Base-by-base conservation (phyloP, 768 basidiomycete genomes). In the Pilatotrama ljubarskyi region DNA sequence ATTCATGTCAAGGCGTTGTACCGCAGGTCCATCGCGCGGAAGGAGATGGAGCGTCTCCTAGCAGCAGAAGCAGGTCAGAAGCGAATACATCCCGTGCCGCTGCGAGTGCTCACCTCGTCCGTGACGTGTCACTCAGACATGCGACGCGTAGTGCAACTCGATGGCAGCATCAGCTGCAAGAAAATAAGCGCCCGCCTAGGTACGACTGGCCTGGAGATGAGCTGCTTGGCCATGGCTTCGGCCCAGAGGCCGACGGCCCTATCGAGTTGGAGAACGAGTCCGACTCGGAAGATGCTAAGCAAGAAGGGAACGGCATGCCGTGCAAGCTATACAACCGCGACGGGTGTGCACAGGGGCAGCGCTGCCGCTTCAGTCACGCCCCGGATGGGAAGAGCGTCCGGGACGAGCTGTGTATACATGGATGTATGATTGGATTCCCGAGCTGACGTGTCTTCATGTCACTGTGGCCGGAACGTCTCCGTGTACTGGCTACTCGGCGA, bases 271-370 rank as follows among this genome's bases (percentile, higher is more conserved):
- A 75, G 1, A n/a, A n/a, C n/a, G 72, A 76, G 9, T 83, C 81
- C 0, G 84, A 84, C 67, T 81, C 81, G 11, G 83, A 81, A 50
- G 84, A 85, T 63, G 83, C 75, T 58, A 71, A 74, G 38, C 83
- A 84, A 58, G 66, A 66, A 1, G 84, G 84, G 4, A 84, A 82
- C 49, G 77, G 78, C 2, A 73, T 77, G 2, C 78, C 84, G 0
- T 86, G 84, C 67, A 75, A 79, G 44, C 82, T 81, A 66, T 84
- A 85, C 66, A 86, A 86, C 55, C 82, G 79, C 58, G 73, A 76
- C 17, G 81, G 80, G 0, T 85, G 84, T 64, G 67, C 58, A 8
- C 72, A 75, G 2, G 81, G 83, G 0, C 50, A 18, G 8, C 55
- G 62, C 1, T 86, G 84, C 63, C 58, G 58, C 17, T 84, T 74